Evolutionary conservation across 768 basidiomycete genomes (phyloP), one percentile per base, ranked within the genome.

Genomic region (Mycena vitilis): DNA sequence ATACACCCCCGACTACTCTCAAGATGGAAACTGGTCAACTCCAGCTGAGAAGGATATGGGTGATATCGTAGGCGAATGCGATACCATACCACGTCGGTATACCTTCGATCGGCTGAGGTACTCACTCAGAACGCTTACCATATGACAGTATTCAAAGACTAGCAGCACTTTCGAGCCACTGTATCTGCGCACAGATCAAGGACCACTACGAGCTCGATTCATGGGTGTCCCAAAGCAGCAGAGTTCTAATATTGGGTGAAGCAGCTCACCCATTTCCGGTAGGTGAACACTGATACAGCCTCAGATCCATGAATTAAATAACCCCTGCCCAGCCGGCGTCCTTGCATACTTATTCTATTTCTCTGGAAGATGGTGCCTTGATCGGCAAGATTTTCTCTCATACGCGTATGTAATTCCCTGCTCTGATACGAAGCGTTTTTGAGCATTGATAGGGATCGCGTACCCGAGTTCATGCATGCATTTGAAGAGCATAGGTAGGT

Each of bases 381-480:
- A 62, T 68, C 0, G 66, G 66, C 1, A 55, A 62, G 16, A 63
- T 68, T 2, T 68, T 68, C 55, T 68, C 60, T 2, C 66, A 68
- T 30, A 62, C 66, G 0, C 60, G 48, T 2, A 36, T 49, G 30
- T 30, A 5, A 30, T 30, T 30, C 30, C 5, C 30, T 30, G 30
- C 30, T 30, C 30, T 30, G 30, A 30, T 30, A 30, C 30, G 30
- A 30, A 30, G 30, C 30, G 30, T 30, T 30, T 30, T 30, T 30
- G 30, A 30, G 30, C 30, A 30, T 30, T 30, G 5, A 30, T 47
- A 22, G 40, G 12, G 37, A 40, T n/a, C 66, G 66, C 9, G 23
- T 68, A 3, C 60, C 66, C 0, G 66, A 68, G 15, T 63, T 68
- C 12, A 36, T 62, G 12, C 2, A 44, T 4, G 66, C 66, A 5